Base-by-base conservation (phyloP, 2,329 filamentous ascomycete genomes). In the Leptographium flavum region DNA sequence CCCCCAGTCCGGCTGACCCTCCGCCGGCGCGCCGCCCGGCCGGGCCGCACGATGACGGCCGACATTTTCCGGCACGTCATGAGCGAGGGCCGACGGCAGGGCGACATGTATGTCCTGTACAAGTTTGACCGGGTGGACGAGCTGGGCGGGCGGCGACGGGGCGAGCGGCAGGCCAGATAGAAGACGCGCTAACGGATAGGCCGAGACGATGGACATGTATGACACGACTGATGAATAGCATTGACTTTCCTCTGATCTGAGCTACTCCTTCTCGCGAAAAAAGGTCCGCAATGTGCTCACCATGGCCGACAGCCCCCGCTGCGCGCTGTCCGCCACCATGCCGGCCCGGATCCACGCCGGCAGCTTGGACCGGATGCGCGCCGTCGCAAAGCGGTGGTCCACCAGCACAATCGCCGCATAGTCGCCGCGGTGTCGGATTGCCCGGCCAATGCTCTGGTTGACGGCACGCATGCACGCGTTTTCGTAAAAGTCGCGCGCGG, bases 401-500 rank as follows among this genome's bases (percentile, higher is more conserved):
- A 92, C 67, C 57, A 98, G 72, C 46, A 95, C 64, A 51, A 98
- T 95, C 15, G 83, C 80, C 5, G 92, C 92, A 63, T 94, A 96
- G 63, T 98, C 92, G 22, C 75, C 77, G 45, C 73, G 74, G 59
- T 98, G 92, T 39, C 92, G 71, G 55, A 98, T 95, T 1, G 87
- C 92, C 47, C 92, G 71, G 1, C 92, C 92, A 53, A 98, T 88
- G 57, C 86, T 92, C 66, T 98, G 92, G 60, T 98, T 98, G 5
- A 98, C 92, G 5, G 88, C 87, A 33, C 92, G 74, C 88, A 98
- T 95, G 60, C 88, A 95, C 0, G 86, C 78, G 58, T 96, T 96
- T 60, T 95, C 87, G 58, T 93, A 94, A 57, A 86, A 94, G 49
- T 90, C 84, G 43, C 81, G 35, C 5, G 79, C 66, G 52, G 74